Percentiles rank a stretch among this genome's conserved stretches.
Evolutionary conservation across 2,329 filamentous ascomycete genomes (phyloP).

Genomic region (Penicillium sp.): DNA sequence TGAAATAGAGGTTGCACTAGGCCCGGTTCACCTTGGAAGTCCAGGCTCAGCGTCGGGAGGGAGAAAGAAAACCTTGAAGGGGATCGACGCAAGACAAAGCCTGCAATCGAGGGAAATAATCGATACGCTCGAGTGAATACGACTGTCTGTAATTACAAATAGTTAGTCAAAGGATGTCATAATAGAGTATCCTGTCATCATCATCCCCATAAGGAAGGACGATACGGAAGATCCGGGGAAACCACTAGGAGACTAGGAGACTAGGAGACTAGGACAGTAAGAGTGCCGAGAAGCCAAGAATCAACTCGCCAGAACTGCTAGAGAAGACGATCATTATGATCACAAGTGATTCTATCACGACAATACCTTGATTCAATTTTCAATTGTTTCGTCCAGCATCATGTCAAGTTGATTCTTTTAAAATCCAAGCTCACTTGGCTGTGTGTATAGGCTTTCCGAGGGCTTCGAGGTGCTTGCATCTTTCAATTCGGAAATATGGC

Average conservation of each 20-base stretch:
- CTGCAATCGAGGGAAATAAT: not conserved
- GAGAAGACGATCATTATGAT: not conserved
- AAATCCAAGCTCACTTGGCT: too few relatives aligned
- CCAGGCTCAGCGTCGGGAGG: not conserved
- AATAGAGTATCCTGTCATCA: not conserved
- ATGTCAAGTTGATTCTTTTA: too few relatives aligned
- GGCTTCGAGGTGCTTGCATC: too few relatives aligned
- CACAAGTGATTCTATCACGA: not conserved
- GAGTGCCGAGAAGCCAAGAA: conserved; percentile 15
- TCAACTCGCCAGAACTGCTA: not conserved
- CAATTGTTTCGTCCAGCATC: too few relatives aligned
- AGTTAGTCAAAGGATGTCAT: not conserved
- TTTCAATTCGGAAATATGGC: too few relatives aligned
- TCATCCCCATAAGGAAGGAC: not conserved
- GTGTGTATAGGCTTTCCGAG: too few relatives aligned
- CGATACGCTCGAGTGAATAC: not conserved
- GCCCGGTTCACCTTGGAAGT: too few relatives aligned
- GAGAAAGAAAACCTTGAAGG: conserved; percentile 1
- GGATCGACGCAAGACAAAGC: conserved; percentile 15
- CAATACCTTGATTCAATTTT: too few relatives aligned
- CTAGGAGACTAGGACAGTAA: too few relatives aligned
- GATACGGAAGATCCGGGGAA: conserved; percentile 30
- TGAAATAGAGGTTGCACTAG: too few relatives aligned
- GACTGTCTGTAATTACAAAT: not conserved
- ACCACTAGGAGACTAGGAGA: not conserved